These are phyloP conservation scores for Picochlorum sp. DNA, from an alignment of 139 green algal genomes.

Conservation along the genomic window DNA sequence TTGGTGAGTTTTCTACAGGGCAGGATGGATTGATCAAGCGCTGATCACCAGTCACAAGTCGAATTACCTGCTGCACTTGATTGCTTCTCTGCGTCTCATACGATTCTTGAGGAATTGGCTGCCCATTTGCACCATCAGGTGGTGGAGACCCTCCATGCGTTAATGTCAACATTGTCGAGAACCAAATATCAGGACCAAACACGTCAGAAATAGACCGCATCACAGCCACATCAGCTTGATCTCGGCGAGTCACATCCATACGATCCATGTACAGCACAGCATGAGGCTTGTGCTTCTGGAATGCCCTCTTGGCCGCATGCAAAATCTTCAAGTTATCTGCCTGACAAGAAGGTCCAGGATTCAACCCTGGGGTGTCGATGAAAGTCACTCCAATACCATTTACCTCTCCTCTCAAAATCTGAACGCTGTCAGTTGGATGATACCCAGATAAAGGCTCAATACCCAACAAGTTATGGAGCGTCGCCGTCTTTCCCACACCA, in stretches of 20 bases:
- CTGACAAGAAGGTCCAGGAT: slow-evolving; percentile 13
- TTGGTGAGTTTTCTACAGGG: slow-evolving; percentile 60
- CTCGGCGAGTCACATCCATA: slow-evolving; percentile 40
- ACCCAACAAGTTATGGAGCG: slow-evolving; percentile 57
- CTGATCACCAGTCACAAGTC: slow-evolving; percentile 21
- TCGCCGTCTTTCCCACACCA: slow-evolving; percentile 63
- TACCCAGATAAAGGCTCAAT: slow-evolving; percentile 16
- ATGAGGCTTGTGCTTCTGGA: slow-evolving; percentile 48
- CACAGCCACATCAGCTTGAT: slow-evolving; percentile 35
- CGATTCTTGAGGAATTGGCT: slow-evolving; percentile 50
- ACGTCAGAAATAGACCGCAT: slow-evolving; percentile 50
- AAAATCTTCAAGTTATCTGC: background rate
- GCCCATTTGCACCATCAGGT: slow-evolving; percentile 49
- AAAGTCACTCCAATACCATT: slow-evolving; percentile 55
- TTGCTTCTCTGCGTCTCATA: slow-evolving; percentile 54
- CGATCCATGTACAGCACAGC: slow-evolving; percentile 74
- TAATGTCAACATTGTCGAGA: slow-evolving; percentile 60
- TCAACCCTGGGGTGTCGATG: slow-evolving; percentile 75
- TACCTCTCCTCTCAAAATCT: slow-evolving; percentile 37
- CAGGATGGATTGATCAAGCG: slow-evolving; percentile 62
- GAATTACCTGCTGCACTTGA: slow-evolving; percentile 50
- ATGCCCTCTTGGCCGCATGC: slow-evolving; percentile 31
- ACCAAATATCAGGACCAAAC: slow-evolving; percentile 65
- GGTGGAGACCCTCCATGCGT: slow-evolving; percentile 57
- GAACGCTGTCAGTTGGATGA: slow-evolving; percentile 15